Evolutionary conservation across 306 rosid genomes (phyloP), one percentile per base, ranked within the genome.

Genomic region (Mimosa pudica): DNA sequence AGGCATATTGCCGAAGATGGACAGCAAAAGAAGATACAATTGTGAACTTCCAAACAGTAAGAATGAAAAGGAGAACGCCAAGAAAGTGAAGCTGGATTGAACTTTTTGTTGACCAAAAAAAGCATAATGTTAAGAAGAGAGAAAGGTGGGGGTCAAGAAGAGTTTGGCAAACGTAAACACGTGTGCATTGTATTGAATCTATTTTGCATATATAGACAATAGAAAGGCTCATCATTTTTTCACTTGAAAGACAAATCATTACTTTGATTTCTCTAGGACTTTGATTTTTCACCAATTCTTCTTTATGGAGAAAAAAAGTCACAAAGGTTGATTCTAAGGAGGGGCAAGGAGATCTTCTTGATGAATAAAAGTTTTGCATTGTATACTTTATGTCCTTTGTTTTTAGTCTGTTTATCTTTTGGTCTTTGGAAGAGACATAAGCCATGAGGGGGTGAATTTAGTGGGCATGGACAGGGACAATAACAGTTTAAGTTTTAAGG

Each of bases 31-130:
- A 77, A 66, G 80, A 77, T 24, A 18, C 80, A 6, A 51, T 77
- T n/a, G 73, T 66, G 80, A 77, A 66, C 66, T 77, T 77, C 44
- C 80, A 74, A 32, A 77, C 80, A 10, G 80, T 77, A 38, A 77
- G 80, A 77, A 36, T 77, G 80, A 52, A 77, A 77, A 51, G 66
- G 66, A 66, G 80, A 44, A 66, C 66, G 80, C 74, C 80, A 77
- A 10, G 66, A 77, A 49, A 77, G 54, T 66, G 65, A 54, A 54
- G 74, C 42, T 12, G 20, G 36, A 30, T 66, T 66, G 66, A 77
- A 41, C 42, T 48, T 49, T 51, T 74, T 76, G 20, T 57, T 47
- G 18, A 66, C 32, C 30, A 57, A 57, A 38, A 57, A n/a, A 57
- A 57, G 30, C 30, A 17, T 7, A 57, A 7, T 16, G 30, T 20